Base-by-base conservation (phyloP, 75 land plant genomes). In the Pinus albicaulis region DNA sequence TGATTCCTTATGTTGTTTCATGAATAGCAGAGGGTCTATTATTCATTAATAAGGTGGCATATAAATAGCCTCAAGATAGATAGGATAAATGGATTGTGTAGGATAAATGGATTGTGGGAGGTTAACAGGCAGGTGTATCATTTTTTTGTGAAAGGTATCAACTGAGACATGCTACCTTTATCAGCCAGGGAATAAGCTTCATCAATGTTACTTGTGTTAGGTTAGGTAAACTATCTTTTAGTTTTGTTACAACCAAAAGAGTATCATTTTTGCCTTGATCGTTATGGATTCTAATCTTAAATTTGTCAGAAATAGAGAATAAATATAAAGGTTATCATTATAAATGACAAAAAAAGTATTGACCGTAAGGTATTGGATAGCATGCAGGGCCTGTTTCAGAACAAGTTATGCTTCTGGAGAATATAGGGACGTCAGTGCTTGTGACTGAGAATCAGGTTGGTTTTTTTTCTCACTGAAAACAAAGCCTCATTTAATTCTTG, bases 391-490 rank as follows among this genome's bases (percentile, higher is more conserved):
- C 92, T 4, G 85, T 89, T 61, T 75, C 98, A 72, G 95, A 94
- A 75, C 95, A 92, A 77, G 85, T 94, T 55, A 94, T 92, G 98
- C 82, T 94, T 83, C 91, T 94, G 44, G 93, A 94, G 83, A 94
- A 94, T 56, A 94, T 94, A 52, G 97, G 93, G 12, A 94, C 94
- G 23, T 91, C 97, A 4, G 81, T 92, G 38, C 88, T 86, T 72
- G 95, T 90, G 57, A 79, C 91, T 58, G 80, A 90, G 74, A 90
- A 94, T 79, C 98, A 92, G 98, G 98, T 94, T 59, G 7, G 20
- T 15, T 56, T 79, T 3, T 14, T 68, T 36, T 11, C 52, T 68
- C 8, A 41, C 15, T 41, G 41, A 3, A 68, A 34, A 31, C 31
- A 28, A 64, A 34, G 34, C 34, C 20, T 11, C 1, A 66, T 66